Conservation (phyloP, 805 yeast species). For the Wickerhamomyces silvicola region DNA sequence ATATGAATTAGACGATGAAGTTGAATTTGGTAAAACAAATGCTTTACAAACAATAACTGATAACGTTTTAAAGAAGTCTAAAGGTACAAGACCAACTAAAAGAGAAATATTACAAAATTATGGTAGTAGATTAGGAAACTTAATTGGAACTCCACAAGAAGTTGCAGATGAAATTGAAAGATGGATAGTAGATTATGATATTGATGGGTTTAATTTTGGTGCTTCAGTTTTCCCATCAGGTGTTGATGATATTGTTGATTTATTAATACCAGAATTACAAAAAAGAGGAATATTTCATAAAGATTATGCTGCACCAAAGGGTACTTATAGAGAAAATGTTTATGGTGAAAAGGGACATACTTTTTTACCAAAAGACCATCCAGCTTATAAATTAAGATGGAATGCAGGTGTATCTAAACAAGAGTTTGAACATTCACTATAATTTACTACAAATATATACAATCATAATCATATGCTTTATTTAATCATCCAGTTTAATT, state of each 20-base stretch:
- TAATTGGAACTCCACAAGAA: conserved; percentile 24
- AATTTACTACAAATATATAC: too few relatives aligned
- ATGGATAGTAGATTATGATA: conserved; percentile 32
- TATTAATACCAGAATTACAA: conserved; percentile 27
- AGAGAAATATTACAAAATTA: too few relatives aligned
- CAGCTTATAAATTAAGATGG: conserved; percentile 14
- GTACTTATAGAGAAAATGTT: conserved; percentile 29
- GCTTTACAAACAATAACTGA: too few relatives aligned
- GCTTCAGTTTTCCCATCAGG: conserved; percentile 31
- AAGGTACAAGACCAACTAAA: too few relatives aligned
- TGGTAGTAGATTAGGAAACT: too few relatives aligned
- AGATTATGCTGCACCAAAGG: conserved; percentile 27
- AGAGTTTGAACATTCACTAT: conserved; percentile 3
- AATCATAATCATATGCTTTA: too few relatives aligned
- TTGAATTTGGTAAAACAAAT: too few relatives aligned
- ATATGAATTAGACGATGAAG: too few relatives aligned
- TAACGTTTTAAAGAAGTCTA: too few relatives aligned
- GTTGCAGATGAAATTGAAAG: conserved; percentile 32
- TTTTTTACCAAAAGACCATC: conserved; percentile 18
- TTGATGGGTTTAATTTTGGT: conserved; percentile 37
- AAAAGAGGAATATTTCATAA: conserved; percentile 28
- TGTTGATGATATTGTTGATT: conserved; percentile 30
- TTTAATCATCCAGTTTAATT: conserved; percentile 29
- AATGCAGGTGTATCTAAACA: conserved; percentile 1
- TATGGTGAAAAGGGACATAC: conserved; percentile 21